Base-by-base conservation (phyloP, 2,329 filamentous ascomycete genomes). In the Chaetomium globosum region DNA sequence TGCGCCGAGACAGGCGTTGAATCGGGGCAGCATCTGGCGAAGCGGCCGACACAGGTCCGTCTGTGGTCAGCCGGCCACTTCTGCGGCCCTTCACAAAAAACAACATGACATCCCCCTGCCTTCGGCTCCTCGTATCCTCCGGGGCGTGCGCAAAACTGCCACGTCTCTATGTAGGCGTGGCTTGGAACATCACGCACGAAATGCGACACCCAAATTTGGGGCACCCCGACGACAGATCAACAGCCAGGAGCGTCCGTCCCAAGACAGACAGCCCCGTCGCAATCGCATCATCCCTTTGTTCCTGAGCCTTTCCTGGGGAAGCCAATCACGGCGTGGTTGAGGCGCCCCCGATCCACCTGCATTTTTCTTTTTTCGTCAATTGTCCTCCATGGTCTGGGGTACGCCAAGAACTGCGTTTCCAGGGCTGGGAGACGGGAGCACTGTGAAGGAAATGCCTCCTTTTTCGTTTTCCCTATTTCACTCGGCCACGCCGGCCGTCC, bases 31-130 rank as follows among this genome's bases (percentile, higher is more conserved):
- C 39, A 43, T 43, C 23, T 51, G 31, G 19, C 33, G n/a, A n/a
- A 26, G 46, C 54, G 49, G 51, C 58, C 63, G 48, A 59, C 23
- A 59, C 53, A 59, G 39, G 39, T 43, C 39, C 39, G 39, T 43
- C n/a, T 43, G 53, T 19, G 61, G 60, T 66, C 65, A 66, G 60
- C 60, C 55, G 60, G 60, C 64, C 64, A 26, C 21, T 59, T 61
- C 55, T 65, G 59, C 54, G 64, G 39, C 60, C 61, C 30, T 60
- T 57, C 36, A 23, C 55, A 51, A 21, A 43, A 36, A 36, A 36
- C 33, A 36, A 36, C 33, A 6, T 36, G 33, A 26, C 46, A 9
- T 3, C 49, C 51, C 64, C 59, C 55, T 49, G 49, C n/a, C 51
- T 28, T 19, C 26, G 36, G n/a, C 39, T 21, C 52, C 48, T 64